These are phyloP conservation scores for Cornus florida DNA, from an alignment of 148 eudicot genomes.

Conservation along the genomic window DNA sequence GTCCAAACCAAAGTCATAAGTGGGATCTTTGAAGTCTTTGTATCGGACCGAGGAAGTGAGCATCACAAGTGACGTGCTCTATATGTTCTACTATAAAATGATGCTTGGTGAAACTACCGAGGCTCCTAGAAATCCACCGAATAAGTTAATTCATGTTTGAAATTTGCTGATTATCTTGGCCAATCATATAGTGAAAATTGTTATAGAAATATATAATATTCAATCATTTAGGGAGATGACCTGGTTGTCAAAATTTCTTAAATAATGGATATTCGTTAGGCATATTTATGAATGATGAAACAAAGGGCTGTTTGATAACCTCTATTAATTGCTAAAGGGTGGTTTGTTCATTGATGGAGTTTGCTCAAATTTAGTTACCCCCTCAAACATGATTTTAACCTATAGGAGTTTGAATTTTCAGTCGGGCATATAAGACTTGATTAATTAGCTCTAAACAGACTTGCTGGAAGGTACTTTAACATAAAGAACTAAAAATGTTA, in stretches of 20 bases:
- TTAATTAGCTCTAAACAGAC: too few relatives aligned
- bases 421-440: too few relatives aligned
- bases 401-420: too few relatives aligned
- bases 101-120: not conserved
- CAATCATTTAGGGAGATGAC: not conserved
- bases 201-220: not conserved
- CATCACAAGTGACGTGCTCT: not conserved
- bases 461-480: too few relatives aligned
- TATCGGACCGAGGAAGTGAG: not conserved
- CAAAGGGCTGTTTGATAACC: not conserved
- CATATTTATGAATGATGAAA: too few relatives aligned
- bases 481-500: too few relatives aligned
- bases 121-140: not conserved
- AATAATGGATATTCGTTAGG: not conserved
- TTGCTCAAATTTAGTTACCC: too few relatives aligned
- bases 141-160: too few relatives aligned
- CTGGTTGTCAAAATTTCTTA: not conserved
- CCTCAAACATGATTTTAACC: too few relatives aligned
- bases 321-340: not conserved
- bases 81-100: not conserved
- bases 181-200: too few relatives aligned
- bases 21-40: not conserved
- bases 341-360: too few relatives aligned
- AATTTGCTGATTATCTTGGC: too few relatives aligned
- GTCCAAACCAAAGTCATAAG: not conserved